These are phyloP conservation scores for Phalaenopsis equestris DNA, from an alignment of 106 monocot species.

Conservation along the genomic window DNA sequence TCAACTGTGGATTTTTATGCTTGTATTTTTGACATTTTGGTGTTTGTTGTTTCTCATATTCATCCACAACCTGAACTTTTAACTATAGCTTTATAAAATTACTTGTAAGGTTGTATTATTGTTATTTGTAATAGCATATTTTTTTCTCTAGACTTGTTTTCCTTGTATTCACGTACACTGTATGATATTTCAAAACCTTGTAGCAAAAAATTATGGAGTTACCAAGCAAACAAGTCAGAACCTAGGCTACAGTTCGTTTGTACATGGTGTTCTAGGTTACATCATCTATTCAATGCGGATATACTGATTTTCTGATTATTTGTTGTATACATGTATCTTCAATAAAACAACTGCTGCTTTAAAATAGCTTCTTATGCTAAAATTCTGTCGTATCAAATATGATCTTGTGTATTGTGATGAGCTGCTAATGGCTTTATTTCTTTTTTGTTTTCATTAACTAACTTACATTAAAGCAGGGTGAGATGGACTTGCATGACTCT, in stretches of 20 bases:
- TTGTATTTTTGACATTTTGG: too few relatives aligned
- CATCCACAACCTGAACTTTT: too few relatives aligned
- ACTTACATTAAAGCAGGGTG: not conserved
- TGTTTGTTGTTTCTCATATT: too few relatives aligned
- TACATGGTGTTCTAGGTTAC: not conserved
- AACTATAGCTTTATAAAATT: too few relatives aligned
- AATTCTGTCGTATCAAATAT: not conserved
- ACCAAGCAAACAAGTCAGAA: not conserved
- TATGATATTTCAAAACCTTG: not conserved
- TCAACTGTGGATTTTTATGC: too few relatives aligned
- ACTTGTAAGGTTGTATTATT: not conserved
- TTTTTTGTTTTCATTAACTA: not conserved
- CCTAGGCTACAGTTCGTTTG: not conserved
- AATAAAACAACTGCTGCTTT: not conserved
- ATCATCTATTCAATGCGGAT: not conserved
- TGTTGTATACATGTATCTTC: not conserved
- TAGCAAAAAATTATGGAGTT: not conserved
- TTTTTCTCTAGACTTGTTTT: not conserved
- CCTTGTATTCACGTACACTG: not conserved
- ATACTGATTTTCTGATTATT: not conserved
- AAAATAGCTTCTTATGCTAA: not conserved
- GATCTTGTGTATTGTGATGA: not conserved
- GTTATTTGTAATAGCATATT: not conserved
- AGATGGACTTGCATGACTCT: not conserved
- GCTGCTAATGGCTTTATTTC: not conserved